Percentiles rank a stretch among this genome's conserved stretches.
These are phyloP conservation scores for Dipodascus geniculatus DNA, from an alignment of 805 yeast genomes.

Conservation along the genomic window DNA sequence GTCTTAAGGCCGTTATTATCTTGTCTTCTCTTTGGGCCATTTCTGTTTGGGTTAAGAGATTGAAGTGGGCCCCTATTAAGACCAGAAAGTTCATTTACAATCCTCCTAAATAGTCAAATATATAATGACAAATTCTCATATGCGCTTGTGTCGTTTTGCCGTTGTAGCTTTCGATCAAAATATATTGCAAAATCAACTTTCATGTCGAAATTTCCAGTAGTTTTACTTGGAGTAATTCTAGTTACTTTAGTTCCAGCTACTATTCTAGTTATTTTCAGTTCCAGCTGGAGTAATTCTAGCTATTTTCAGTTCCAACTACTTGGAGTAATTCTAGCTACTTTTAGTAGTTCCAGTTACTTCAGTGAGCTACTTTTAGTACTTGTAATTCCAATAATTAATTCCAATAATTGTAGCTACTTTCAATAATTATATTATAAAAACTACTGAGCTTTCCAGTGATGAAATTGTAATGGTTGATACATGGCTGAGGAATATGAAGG, in stretches of 20 bases:
- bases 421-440: no score
- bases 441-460: neutral
- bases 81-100: conserved; percentile 86
- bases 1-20: conserved; percentile 82
- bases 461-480: neutral
- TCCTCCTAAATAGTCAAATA: conserved; percentile 52
- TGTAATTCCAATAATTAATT: neutral
- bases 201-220: neutral
- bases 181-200: no score
- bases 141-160: neutral
- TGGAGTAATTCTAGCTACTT: neutral
- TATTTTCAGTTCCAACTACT: neutral
- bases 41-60: conserved; percentile 87
- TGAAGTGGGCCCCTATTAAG: conserved; percentile 96
- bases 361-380: neutral
- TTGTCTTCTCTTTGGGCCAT: conserved; percentile 68
- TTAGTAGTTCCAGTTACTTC: neutral
- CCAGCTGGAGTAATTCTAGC: neutral
- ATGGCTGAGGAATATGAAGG: no score
- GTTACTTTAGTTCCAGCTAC: neutral
- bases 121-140: neutral
- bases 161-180: no score
- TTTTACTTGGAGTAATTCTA: neutral
- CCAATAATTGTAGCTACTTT: neutral
- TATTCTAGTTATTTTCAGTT: no score